Evolutionary conservation across 441 rosid genomes (phyloP).

Genomic region (Adansonia grandidieri): DNA sequence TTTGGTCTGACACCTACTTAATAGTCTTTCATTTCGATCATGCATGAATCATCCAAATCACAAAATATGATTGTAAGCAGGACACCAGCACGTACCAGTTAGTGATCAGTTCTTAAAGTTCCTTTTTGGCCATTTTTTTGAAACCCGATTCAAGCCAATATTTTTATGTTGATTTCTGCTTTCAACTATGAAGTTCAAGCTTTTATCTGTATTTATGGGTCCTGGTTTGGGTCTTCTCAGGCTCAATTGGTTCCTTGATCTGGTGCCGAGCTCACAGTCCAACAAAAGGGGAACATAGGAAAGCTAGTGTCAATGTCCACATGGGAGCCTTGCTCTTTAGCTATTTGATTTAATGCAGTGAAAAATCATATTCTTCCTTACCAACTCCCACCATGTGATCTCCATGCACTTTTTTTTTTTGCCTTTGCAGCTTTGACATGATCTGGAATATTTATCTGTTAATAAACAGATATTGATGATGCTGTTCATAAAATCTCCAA

Average conservation of each 20-base stretch:
- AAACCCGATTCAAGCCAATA: neutral
- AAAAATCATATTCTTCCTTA: conserved; percentile 16
- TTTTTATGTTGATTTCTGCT: neutral
- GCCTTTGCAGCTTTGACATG: conserved; percentile 21
- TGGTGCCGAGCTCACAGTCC: neutral
- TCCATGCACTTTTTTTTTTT: neutral
- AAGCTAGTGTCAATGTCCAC: neutral
- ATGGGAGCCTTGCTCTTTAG: conserved; percentile 9
- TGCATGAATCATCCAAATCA: too few species aligned
- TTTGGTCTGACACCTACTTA: neutral
- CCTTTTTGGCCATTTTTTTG: neutral
- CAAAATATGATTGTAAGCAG: conserved; percentile 14
- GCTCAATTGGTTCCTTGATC: conserved; percentile 12
- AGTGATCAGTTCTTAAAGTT: neutral
- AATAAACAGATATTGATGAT: conserved; percentile 22
- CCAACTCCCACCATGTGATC: conserved; percentile 39
- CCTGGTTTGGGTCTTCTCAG: neutral
- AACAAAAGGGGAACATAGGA: neutral
- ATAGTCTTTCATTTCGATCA: neutral
- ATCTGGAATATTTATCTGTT: neutral
- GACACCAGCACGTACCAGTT: neutral
- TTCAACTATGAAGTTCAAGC: conserved; percentile 9
- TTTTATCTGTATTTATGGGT: conserved; percentile 16
- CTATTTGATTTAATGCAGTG: neutral
- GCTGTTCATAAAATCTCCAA: conserved; percentile 5